phyloP scores from a whole-genome alignment of 768 basidiomycete genomes.

The Amanita exitialis region DNA sequence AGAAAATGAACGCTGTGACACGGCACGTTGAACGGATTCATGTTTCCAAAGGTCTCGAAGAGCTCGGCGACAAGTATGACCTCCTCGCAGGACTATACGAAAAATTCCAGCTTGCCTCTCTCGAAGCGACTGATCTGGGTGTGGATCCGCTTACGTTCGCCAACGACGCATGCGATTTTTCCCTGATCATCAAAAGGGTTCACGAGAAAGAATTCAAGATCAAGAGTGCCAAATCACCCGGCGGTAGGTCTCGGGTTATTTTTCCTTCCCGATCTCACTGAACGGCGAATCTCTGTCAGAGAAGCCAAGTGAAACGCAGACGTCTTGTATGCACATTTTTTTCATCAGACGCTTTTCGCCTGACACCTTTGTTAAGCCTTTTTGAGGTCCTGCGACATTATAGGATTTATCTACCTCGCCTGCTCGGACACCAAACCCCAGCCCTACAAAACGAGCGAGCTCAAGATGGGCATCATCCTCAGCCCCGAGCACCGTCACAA shows the following conservation, averaged over 20 bases:
- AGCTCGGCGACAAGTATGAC: slow-evolving; percentile 29
- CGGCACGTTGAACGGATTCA: slow-evolving; percentile 8
- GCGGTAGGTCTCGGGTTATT: neutral
- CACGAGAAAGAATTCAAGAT: neutral
- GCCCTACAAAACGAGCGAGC: slow-evolving; percentile 29
- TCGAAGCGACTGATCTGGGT: slow-evolving; percentile 26
- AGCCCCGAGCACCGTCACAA: slow-evolving; percentile 21
- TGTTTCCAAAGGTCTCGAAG: slow-evolving; percentile 21
- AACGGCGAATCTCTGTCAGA: neutral
- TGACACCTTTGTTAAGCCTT: neutral
- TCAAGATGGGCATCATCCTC: slow-evolving; percentile 48
- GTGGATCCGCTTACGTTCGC: slow-evolving; percentile 34
- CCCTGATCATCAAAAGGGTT: slow-evolving; percentile 20
- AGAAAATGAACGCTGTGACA: neutral
- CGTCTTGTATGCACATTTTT: neutral
- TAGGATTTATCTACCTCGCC: slow-evolving; percentile 36
- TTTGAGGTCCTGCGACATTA: slow-evolving; percentile 8
- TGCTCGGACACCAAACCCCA: slow-evolving; percentile 18
- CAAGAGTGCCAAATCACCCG: neutral
- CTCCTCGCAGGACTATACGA: slow-evolving; percentile 23
- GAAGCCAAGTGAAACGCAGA: neutral
- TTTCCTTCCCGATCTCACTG: neutral
- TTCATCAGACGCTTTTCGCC: neutral
- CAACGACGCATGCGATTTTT: slow-evolving; percentile 26
- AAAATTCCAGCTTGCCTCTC: slow-evolving; percentile 28